Base-by-base conservation (phyloP, 2,329 filamentous ascomycete species). In the Nemania diffusa region DNA sequence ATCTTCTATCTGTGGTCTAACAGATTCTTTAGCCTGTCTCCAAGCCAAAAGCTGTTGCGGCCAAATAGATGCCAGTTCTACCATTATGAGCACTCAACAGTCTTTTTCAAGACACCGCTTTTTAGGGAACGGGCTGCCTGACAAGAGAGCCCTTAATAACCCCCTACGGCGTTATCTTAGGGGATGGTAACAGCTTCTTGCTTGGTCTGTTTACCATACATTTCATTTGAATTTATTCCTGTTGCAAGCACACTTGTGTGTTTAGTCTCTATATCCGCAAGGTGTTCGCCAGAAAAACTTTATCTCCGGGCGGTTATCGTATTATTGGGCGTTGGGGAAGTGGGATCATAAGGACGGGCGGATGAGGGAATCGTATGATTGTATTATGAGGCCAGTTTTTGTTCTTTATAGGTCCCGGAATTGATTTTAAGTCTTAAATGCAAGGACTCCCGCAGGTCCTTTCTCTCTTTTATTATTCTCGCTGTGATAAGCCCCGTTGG, bases 11-110 rank as follows among this genome's bases (percentile, higher is more conserved):
- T 5, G 13, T 3, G 26, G 29, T 32, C 42, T 68, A 51, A 66
- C 44, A 34, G 51, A 6, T 44, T 22, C 15, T 44, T 32, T 24
- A 76, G 74, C 61, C 62, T 44, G 62, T 53, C 26, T 32, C 71
- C 17, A 76, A 76, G 71, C 72, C 75, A 22, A 77, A 76, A 71
- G 64, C 73, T 15, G 40, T 24, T 2, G 52, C 50, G 13, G 61
- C 72, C 40, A 76, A 77, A 61, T 77, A 69, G 20, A 50, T 58
- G 17, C 5, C 9, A 26, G 8, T 51, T 51, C 55, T 27, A 13
- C 17, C 17, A 37, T 15, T 15, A 57, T 50, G n/a, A 6, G 34
- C 24, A 22, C 8, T 22, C 4, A 48, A 17, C 13, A 9, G 17
- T 22, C 57, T 27, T 27, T 53, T 20, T n/a, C 22, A 15, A 34